Base-by-base conservation (phyloP, 345 rosid genomes). In the Ceriops tagal region DNA sequence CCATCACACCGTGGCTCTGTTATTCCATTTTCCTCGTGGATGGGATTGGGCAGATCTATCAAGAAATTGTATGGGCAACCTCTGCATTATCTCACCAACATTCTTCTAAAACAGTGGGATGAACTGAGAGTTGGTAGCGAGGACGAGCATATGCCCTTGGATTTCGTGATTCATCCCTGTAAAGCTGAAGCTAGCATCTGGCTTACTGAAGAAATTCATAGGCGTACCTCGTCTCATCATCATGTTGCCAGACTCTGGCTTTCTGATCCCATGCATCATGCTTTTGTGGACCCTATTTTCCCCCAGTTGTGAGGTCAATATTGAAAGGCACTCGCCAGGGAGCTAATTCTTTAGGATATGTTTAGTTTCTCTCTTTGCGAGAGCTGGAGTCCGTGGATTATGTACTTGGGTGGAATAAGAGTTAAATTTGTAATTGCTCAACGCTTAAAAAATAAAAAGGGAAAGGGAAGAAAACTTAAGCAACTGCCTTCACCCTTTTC, bases 131-230 rank as follows among this genome's bases (percentile, higher is more conserved):
- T 79, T 15, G 91, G 87, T 58, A 37, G 76, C 8, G 89, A 74
- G 69, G 79, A 86, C 70, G 89, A 92, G 77, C 71, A 84, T 20
- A 68, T 59, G 67, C 76, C 82, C 24, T 73, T 92, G 71, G 97
- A 92, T 79, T 70, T 69, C 4, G 69, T 88, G 56, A 68, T 92
- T 19, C 97, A 95, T 80, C 98, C 99, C 1, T 34, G 59, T 24
- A 95, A 95, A 79, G 98, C 98, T 8, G 98, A 92, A 85, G 89
- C 92, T 31, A 78, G 86, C 35, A 69, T 92, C 69, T 95, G 98
- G 99, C 89, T 95, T 5, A 47, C 89, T 43, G 99, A 92, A 68
- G 97, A 95, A 77, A 59, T 79, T 13, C 96, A 95, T 81, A 88
- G 99, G 26, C 49, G 26, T 21, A 86, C 93, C 24, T 62, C 92